phyloP scores from a whole-genome alignment of 441 rosid species.

The Pelargonium fulgidum region DNA sequence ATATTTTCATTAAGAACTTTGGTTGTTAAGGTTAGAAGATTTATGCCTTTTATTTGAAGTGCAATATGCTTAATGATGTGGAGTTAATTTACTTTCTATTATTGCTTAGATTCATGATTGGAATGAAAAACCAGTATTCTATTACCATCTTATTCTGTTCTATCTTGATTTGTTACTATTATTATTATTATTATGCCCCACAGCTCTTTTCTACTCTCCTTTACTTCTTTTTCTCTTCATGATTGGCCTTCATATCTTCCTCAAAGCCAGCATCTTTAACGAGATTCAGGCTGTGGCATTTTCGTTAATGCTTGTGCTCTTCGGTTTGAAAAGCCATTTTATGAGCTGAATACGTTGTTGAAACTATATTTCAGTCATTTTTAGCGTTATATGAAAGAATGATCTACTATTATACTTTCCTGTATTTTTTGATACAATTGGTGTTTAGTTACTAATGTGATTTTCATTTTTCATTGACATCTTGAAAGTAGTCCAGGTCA shows the following conservation, averaged over 20 bases:
- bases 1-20: constrained; percentile 90
- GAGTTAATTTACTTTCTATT: not conserved
- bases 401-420: not conserved
- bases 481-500: too few species aligned
- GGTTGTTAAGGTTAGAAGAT: constrained; percentile 65
- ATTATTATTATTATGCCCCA: not conserved
- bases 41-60: constrained; percentile 32
- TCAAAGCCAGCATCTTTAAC: not conserved
- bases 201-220: not conserved
- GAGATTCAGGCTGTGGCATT: not conserved
- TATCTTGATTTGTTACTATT: too few species aligned
- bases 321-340: not conserved
- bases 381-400: not conserved
- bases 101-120: constrained; percentile 52
- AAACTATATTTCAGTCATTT: not conserved
- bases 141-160: too few species aligned
- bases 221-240: not conserved
- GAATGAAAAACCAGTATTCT: not conserved
- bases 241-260: not conserved
- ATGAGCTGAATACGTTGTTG: not conserved
- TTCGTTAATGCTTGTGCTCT: not conserved
- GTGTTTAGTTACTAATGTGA: not conserved
- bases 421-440: not conserved
- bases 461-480: not conserved
- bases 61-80: not conserved